Evolutionary conservation across 345 rosid genomes (phyloP), one percentile per base, ranked within the genome.

Genomic region (Brassica carinata): DNA sequence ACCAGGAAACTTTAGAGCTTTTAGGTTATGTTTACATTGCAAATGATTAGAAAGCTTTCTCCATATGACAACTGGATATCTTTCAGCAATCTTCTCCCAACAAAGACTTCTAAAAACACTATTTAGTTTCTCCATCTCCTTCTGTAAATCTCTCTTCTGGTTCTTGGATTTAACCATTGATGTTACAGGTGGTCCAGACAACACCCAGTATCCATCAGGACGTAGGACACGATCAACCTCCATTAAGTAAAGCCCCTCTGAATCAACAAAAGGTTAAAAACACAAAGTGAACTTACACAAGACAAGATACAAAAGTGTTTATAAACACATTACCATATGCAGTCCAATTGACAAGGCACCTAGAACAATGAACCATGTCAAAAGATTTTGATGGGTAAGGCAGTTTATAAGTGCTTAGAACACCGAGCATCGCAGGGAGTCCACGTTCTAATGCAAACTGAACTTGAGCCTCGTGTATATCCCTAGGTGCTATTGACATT

Each of bases 401-500:
- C 38, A 92, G 77, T 55, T 87, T 82, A 72, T 88, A 78, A 58
- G 87, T 83, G 85, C 89, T 84, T 33, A 92, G 79, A 19, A 92
- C 73, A 51, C 97, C 90, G 11, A 92, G 81, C 90, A 90, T 85
- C 11, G 90, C 90, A 5, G 93, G 97, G 67, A 92, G 75, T 79
- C 93, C 94, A 79, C 94, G 87, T 77, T 91, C 97, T 75, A 90
- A 58, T 34, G 94, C 92, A 55, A 91, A 84, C 77, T 88, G 91
- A 67, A 92, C 88, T 81, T 92, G 97, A 66, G 94, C 92, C 84
- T 92, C 90, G 31, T 92, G 95, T 74, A 83, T 63, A 75, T 92
- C 97, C 75, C 87, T 84, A 3, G 97, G 95, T 7, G 97, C 97
- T 61, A 92, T 59, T n/a, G 95, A 92, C 89, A 92, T 84, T 67